These are phyloP conservation scores for Polytrichum formosum DNA, from an alignment of 225 moss, liverwort and hornwort genomes.

Conservation along the genomic window DNA sequence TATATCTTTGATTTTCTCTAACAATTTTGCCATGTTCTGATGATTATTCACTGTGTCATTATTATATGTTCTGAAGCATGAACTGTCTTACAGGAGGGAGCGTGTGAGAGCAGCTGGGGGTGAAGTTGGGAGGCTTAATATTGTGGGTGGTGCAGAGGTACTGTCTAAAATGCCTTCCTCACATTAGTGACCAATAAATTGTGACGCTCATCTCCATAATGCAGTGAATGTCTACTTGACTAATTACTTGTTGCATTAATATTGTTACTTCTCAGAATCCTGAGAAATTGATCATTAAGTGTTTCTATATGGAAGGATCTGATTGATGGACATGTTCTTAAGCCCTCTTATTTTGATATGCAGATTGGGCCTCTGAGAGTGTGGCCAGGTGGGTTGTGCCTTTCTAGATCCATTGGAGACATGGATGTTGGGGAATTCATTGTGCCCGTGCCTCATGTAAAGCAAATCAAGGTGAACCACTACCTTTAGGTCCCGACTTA, in stretches of 20 bases:
- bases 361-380: conserved; percentile 89
- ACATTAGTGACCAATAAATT: too few relatives aligned
- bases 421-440: conserved; percentile 86
- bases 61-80: conserved; percentile 4
- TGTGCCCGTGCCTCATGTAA: conserved; percentile 86
- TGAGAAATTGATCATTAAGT: neutral
- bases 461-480: conserved; percentile 64
- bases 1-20: too few relatives aligned
- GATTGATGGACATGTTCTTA: too few relatives aligned
- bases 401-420: conserved; percentile 89
- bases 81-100: conserved; percentile 41
- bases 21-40: neutral
- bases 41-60: neutral
- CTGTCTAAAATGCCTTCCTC: too few relatives aligned
- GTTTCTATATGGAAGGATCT: too few relatives aligned
- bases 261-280: neutral
- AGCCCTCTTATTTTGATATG: neutral
- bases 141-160: conserved; percentile 81
- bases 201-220: too few relatives aligned
- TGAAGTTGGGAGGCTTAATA: conserved; percentile 79
- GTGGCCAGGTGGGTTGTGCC: conserved; percentile 90
- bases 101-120: conserved; percentile 84
- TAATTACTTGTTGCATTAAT: too few relatives aligned
- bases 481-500: neutral
- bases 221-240: too few relatives aligned